Conservation (phyloP, 768 basidiomycete genomes). For the Russula vinacea region DNA sequence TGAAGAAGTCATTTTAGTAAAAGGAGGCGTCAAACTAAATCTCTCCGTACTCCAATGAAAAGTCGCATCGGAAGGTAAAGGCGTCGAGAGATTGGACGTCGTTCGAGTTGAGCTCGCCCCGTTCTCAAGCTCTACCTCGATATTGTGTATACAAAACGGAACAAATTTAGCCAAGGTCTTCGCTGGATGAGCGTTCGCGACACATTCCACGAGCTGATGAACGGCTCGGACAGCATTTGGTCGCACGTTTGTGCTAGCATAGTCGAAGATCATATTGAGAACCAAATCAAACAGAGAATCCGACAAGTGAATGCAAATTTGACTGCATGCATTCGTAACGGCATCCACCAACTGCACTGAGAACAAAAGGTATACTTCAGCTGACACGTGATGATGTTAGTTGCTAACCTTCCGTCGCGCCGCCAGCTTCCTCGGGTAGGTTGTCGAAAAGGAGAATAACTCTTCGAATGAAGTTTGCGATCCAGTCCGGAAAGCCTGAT, state of each 20-base stretch:
- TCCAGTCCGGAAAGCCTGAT: constrained; percentile 75
- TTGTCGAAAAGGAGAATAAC: constrained; percentile 82
- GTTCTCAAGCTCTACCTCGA: constrained; percentile 73
- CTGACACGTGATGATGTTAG: not conserved
- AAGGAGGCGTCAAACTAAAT: not conserved
- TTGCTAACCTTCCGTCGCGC: constrained; percentile 57
- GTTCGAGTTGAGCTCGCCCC: constrained; percentile 76
- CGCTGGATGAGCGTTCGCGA: constrained; percentile 73
- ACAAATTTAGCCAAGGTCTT: constrained; percentile 81
- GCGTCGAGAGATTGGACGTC: constrained; percentile 59
- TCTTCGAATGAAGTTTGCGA: constrained; percentile 72
- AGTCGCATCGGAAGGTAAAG: constrained; percentile 76
- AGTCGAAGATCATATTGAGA: constrained; percentile 79
- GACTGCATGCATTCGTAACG: constrained; percentile 70
- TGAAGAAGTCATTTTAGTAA: constrained; percentile 34
- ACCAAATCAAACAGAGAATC: constrained; percentile 75
- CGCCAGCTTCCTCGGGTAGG: constrained; percentile 77
- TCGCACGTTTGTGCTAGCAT: constrained; percentile 75
- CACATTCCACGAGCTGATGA: constrained; percentile 80
- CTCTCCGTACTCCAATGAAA: constrained; percentile 74
- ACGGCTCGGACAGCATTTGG: constrained; percentile 85
- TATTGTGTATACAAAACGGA: constrained; percentile 66
- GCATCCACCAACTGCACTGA: constrained; percentile 73
- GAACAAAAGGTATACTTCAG: constrained; percentile 5
- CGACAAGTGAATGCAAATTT: constrained; percentile 72